Conservation (phyloP, 805 yeast genomes). For the Candida sithepensis region DNA sequence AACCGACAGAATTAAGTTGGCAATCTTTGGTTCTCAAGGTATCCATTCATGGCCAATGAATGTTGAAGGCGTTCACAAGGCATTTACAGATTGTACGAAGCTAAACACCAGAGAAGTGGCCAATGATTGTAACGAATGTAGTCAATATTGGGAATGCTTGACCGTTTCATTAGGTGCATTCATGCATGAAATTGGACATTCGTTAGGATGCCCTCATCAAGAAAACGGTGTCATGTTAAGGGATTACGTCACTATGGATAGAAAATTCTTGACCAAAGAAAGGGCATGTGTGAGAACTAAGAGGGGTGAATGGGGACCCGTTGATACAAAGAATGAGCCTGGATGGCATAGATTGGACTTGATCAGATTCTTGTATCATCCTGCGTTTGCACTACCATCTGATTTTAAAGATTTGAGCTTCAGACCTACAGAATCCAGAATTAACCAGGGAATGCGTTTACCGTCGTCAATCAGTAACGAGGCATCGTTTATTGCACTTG, state of each 20-base stretch:
- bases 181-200: slow-evolving; percentile 93
- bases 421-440: slow-evolving; percentile 29
- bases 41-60: slow-evolving; percentile 89
- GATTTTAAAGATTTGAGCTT: slow-evolving; percentile 48
- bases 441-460: slow-evolving; percentile 30
- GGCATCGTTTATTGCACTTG: slow-evolving; percentile 46
- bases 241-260: slow-evolving; percentile 75
- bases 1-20: slow-evolving; percentile 61
- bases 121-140: slow-evolving; percentile 81
- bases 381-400: slow-evolving; percentile 66
- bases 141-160: slow-evolving; percentile 86
- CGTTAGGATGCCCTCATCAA: slow-evolving; percentile 89
- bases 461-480: slow-evolving; percentile 32
- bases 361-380: slow-evolving; percentile 75
- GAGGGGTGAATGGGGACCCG: slow-evolving; percentile 45
- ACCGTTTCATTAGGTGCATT: slow-evolving; percentile 89
- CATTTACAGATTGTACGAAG: slow-evolving; percentile 69
- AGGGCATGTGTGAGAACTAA: slow-evolving; percentile 50
- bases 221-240: slow-evolving; percentile 87
- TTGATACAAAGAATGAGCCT: slow-evolving; percentile 62
- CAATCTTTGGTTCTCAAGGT: slow-evolving; percentile 93
- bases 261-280: slow-evolving; percentile 78
- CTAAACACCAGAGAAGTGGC: slow-evolving; percentile 73
- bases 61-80: slow-evolving; percentile 63
- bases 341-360: slow-evolving; percentile 85